These are phyloP conservation scores for Corrigiola litoralis DNA, from an alignment of 179 eudicot genomes.

Conservation along the genomic window DNA sequence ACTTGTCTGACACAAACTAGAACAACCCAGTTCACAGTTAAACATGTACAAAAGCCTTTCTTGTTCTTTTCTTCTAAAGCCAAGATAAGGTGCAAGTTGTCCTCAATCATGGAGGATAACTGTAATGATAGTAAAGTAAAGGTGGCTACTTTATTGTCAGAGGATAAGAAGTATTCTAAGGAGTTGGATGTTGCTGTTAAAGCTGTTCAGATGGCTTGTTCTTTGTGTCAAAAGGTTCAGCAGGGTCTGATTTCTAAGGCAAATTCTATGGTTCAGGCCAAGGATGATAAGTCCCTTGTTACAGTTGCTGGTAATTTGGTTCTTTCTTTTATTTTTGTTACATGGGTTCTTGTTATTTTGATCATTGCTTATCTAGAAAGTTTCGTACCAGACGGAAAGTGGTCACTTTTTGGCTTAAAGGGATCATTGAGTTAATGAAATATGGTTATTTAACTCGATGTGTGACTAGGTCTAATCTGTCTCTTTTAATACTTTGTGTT, in stretches of 20 bases:
- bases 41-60: neutral
- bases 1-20: neutral
- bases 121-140: neutral
- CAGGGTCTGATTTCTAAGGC: slow-evolving; percentile 37
- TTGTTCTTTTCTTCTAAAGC: slow-evolving; percentile 1
- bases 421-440: too few species aligned
- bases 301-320: slow-evolving; percentile 66
- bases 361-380: too few species aligned
- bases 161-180: slow-evolving; percentile 22
- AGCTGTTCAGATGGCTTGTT: slow-evolving; percentile 82
- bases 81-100: neutral
- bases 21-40: slow-evolving; percentile 6
- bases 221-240: slow-evolving; percentile 64
- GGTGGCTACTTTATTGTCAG: neutral
- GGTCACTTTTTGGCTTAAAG: too few species aligned
- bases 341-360: too few species aligned
- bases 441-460: too few species aligned
- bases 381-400: too few species aligned
- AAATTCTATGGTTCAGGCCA: slow-evolving; percentile 41
- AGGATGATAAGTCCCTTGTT: slow-evolving; percentile 82
- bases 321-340: neutral
- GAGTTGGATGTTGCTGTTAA: slow-evolving; percentile 80
- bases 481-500: too few species aligned
- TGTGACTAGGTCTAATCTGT: too few species aligned
- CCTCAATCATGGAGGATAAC: slow-evolving; percentile 15